phyloP scores from a whole-genome alignment of 108 stramenopile genomes.

The Aurantiochytrium sp. region DNA sequence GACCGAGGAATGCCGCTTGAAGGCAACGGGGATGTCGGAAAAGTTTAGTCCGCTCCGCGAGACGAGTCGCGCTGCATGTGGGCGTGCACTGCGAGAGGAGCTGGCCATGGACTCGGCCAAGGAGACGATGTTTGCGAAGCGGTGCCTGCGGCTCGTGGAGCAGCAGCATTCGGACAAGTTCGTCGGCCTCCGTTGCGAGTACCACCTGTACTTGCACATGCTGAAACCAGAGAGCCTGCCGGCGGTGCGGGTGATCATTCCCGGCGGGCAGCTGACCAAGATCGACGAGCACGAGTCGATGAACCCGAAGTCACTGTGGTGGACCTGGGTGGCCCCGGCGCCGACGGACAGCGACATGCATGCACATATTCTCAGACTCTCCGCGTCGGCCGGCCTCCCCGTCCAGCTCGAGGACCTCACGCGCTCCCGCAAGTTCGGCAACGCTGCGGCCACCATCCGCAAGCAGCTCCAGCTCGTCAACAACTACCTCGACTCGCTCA shows the following conservation, averaged over 20 bases:
- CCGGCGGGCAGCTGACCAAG: neutral
- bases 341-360: neutral
- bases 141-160: neutral
- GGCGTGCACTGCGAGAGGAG: constrained; percentile 10
- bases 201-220: constrained; percentile 4
- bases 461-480: neutral
- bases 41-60: neutral
- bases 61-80: neutral
- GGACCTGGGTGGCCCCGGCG: neutral
- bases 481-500: neutral
- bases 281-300: neutral
- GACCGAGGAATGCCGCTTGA: neutral
- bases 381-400: neutral
- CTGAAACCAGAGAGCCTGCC: neutral
- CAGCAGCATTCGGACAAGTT: neutral
- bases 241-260: neutral
- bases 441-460: neutral
- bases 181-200: constrained; percentile 3
- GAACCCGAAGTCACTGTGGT: neutral
- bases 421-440: neutral
- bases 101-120: neutral
- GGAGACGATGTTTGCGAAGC: neutral
- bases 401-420: neutral
- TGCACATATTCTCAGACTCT: neutral
- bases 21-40: constrained; percentile 3